Evolutionary conservation across 495 filamentous ascomycete genomes (phyloP).

Genomic region (Tuber indicum): DNA sequence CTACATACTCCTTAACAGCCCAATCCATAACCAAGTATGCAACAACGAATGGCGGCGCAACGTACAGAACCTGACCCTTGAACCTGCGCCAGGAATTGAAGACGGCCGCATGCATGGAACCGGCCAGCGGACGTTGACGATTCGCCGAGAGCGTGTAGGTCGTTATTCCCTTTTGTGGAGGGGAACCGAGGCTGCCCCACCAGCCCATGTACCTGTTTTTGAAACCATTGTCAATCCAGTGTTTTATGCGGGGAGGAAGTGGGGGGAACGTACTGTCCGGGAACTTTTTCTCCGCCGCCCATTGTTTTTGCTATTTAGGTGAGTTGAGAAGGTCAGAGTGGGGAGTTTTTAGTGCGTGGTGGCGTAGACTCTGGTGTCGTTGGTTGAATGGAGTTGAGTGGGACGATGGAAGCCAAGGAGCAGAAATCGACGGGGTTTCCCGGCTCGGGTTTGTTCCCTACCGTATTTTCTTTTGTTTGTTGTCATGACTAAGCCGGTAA

Average conservation of each 20-base stretch:
- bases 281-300: slow-evolving; percentile 58
- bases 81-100: slow-evolving; percentile 48
- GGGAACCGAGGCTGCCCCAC: slow-evolving; percentile 72
- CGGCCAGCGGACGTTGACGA: slow-evolving; percentile 59
- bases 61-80: slow-evolving; percentile 62
- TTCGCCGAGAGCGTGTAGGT: slow-evolving; percentile 59
- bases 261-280: slow-evolving; percentile 60
- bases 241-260: slow-evolving; percentile 19
- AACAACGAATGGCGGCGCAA: slow-evolving; percentile 65
- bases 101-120: slow-evolving; percentile 56
- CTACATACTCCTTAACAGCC: slow-evolving; percentile 68
- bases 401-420: not conserved
- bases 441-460: not conserved
- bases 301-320: slow-evolving; percentile 50
- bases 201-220: slow-evolving; percentile 64
- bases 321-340: slow-evolving; percentile 33
- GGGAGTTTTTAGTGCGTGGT: slow-evolving; percentile 7
- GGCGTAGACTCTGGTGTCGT: slow-evolving; percentile 40
- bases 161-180: slow-evolving; percentile 58
- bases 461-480: not conserved
- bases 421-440: not conserved
- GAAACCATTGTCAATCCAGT: slow-evolving; percentile 8
- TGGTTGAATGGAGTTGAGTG: not conserved
- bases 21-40: slow-evolving; percentile 77
- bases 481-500: not conserved